These are phyloP conservation scores for Penicillium manginii DNA, from an alignment of 495 filamentous ascomycete genomes.

Conservation along the genomic window DNA sequence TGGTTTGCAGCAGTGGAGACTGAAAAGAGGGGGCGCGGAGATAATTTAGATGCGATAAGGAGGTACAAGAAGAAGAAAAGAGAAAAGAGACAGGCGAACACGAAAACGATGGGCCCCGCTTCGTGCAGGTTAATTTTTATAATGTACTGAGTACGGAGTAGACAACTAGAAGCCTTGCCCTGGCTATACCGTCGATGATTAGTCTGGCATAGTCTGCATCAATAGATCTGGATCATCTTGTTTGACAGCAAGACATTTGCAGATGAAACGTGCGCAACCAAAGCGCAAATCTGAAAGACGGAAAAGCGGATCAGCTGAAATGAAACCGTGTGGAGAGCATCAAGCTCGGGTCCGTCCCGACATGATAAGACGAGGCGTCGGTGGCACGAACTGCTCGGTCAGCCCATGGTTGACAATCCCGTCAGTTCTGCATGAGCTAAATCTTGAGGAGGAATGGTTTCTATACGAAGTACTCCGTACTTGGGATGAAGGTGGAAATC, in stretches of 20 bases:
- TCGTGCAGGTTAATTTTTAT: too few relatives aligned
- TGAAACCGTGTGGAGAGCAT: conserved; percentile 1
- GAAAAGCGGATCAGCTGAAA: conserved; percentile 4
- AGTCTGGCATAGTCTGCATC: too few relatives aligned
- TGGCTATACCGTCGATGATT: too few relatives aligned
- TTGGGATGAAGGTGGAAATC: neutral
- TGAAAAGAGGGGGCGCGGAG: conserved; percentile 1
- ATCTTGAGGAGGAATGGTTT: neutral
- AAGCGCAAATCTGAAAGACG: neutral
- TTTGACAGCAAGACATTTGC: conserved; percentile 4
- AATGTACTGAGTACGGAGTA: too few relatives aligned
- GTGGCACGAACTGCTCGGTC: conserved; percentile 4
- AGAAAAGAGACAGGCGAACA: too few relatives aligned
- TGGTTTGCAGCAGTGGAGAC: conserved; percentile 20
- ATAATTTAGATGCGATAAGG: neutral
- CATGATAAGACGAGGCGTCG: conserved; percentile 3
- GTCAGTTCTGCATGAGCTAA: conserved; percentile 1
- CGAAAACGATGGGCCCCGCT: too few relatives aligned
- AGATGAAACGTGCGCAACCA: conserved; percentile 1
- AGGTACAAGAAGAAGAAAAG: neutral
- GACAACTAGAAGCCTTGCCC: too few relatives aligned
- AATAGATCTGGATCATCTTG: neutral
- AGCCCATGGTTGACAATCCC: neutral
- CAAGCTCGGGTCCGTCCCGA: neutral
- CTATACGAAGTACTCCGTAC: neutral